These are phyloP conservation scores for Lagenidium sp. DNA, from an alignment of 352 stramenopile genomes.

Conservation along the genomic window DNA sequence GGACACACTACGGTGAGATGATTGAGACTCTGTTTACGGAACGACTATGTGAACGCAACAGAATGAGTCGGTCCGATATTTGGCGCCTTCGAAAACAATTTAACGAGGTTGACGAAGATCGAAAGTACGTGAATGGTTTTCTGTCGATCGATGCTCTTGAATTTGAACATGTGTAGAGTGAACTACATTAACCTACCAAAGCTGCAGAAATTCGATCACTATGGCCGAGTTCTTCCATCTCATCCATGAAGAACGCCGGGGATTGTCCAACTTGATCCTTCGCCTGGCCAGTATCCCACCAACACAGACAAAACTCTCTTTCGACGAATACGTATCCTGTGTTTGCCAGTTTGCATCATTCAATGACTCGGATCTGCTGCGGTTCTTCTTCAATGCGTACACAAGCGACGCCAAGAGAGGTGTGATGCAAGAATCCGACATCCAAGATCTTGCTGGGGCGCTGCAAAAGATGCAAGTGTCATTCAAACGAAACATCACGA, in stretches of 20 bases:
- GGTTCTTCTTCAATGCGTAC: conserved; percentile 66
- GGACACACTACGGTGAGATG: neutral
- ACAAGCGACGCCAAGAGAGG: conserved; percentile 45
- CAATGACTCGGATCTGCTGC: conserved; percentile 56
- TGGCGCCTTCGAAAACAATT: neutral
- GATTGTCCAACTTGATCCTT: neutral
- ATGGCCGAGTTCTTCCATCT: conserved; percentile 1
- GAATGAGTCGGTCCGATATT: conserved; percentile 1
- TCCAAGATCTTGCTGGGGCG: conserved; percentile 47
- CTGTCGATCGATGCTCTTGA: too few relatives aligned
- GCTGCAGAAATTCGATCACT: conserved; percentile 2
- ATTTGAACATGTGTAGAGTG: neutral
- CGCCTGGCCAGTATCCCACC: neutral
- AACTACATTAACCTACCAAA: neutral
- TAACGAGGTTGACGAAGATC: conserved; percentile 1
- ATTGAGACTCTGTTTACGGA: conserved; percentile 1
- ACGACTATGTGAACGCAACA: neutral
- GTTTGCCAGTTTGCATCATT: conserved; percentile 47
- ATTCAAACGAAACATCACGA: too few relatives aligned
- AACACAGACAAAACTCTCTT: conserved; percentile 34
- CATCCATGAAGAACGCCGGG: neutral
- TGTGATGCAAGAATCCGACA: conserved; percentile 48
- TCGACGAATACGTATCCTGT: conserved; percentile 54
- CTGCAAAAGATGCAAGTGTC: conserved; percentile 55
- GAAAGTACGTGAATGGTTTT: neutral